Evolutionary conservation across 2,329 filamentous ascomycete species (phyloP), one percentile per base, ranked within the genome.

Genomic region (Grosmannia clavigera): DNA sequence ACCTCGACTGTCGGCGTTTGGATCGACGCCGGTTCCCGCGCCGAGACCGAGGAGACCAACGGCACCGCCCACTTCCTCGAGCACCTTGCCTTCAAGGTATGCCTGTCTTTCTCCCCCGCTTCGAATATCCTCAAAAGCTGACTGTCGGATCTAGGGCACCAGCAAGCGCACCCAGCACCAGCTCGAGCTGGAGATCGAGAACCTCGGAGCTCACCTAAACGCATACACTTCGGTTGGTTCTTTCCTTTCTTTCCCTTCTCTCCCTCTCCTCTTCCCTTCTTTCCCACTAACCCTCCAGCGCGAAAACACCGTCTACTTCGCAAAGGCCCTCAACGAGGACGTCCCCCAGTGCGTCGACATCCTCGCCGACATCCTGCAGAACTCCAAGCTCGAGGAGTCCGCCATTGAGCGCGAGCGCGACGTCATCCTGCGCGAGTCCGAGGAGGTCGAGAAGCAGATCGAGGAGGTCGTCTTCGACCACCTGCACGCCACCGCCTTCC

Each of bases 391-490:
- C 73, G 94, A 99, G 79, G 79, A 85, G 71, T 79, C 83, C 61
- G 92, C 94, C 70, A 96, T 94, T 72, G 92, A 99, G 82, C 88
- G 95, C 68, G 94, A 99, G 82, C 88, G 94, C 73, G 92, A 96
- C 78, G 95, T 99, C 72, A 99, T 99, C 73, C 85, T 99, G 70
- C 88, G 94, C 71, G 94, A 99, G 78, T 94, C 95, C 70, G 94
- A 99, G 79, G 94, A 99, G 82, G 95, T 99, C 67, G 94, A 99
- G 84, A 99, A 99, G 85, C 92, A 97, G 81, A 81, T 97, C 62
- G 95, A 99, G 81, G 94, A 99, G 79, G 94, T 99, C 67, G 95
- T 99, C 63, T 99, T 99, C 71, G 94, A 99, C 79, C 94, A 99
- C 78, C 82, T 99, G 62, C 94, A 99, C 78, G 92, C 94, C 71